These are phyloP conservation scores for Diaporthe sp. DNA, from an alignment of 2,329 filamentous ascomycete species.

Conservation along the genomic window DNA sequence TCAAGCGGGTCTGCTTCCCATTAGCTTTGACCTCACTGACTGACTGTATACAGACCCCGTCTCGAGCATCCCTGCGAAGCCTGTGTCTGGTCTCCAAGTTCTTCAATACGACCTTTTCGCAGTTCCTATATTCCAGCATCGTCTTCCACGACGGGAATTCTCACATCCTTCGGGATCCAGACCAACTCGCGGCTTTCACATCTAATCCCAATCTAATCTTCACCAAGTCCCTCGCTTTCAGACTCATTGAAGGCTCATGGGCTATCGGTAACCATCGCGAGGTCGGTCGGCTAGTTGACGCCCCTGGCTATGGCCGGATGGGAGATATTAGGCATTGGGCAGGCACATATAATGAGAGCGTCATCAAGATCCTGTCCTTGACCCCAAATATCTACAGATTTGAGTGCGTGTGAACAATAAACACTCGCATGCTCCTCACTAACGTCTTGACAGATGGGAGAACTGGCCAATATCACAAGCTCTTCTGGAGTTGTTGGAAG, in stretches of 20 bases:
- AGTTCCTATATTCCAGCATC: conserved; percentile 31
- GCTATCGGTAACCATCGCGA: conserved; percentile 29
- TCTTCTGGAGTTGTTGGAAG: conserved; percentile 14
- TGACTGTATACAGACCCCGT: background rate
- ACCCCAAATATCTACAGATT: conserved; percentile 19
- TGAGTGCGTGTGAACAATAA: background rate
- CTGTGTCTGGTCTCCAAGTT: conserved; percentile 31
- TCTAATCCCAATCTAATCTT: background rate
- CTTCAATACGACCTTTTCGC: conserved; percentile 32
- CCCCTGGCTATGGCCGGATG: conserved; percentile 22
- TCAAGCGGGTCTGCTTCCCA: too few relatives aligned
- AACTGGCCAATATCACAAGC: conserved; percentile 31
- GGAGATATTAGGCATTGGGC: conserved; percentile 34
- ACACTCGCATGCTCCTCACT: background rate
- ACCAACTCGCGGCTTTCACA: background rate
- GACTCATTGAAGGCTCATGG: conserved; percentile 35
- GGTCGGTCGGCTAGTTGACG: conserved; percentile 29
- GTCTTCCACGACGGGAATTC: conserved; percentile 34
- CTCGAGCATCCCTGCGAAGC: background rate
- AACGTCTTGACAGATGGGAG: conserved; percentile 23
- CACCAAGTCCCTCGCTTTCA: conserved; percentile 19
- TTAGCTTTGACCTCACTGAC: background rate
- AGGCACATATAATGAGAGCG: conserved; percentile 28
- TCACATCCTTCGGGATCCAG: conserved; percentile 27
- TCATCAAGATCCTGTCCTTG: background rate